Percentiles rank a stretch among this genome's conserved stretches.
Conservation (phyloP, 805 yeast species). For the Diddensiella caesifluorescens region DNA sequence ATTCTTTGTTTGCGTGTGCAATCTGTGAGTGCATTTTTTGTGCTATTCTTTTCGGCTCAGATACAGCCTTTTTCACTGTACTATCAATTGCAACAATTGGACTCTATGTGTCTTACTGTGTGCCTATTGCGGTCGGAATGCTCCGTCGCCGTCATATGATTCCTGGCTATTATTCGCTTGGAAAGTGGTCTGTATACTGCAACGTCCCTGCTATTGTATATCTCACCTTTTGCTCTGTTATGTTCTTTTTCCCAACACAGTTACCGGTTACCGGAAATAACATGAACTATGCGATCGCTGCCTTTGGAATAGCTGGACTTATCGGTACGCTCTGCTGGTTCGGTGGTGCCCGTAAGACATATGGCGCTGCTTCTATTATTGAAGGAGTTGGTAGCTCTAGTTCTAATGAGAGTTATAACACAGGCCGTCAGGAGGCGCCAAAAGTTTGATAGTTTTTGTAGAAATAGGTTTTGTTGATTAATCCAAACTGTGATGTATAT, state of each 20-base stretch:
- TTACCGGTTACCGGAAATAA: constrained; percentile 27
- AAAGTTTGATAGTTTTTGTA: too few species aligned
- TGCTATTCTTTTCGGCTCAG: constrained; percentile 15
- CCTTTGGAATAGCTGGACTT: constrained; percentile 9
- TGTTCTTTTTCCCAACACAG: constrained; percentile 27
- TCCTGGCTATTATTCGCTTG: constrained; percentile 13
- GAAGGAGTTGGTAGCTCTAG: too few species aligned
- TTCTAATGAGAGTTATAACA: too few species aligned
- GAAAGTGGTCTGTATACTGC: constrained; percentile 9
- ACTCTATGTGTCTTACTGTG: constrained; percentile 11
- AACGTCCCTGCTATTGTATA: constrained; percentile 21
- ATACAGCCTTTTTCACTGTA: constrained; percentile 15
- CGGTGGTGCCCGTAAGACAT: constrained; percentile 10
- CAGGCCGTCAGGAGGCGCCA: too few species aligned
- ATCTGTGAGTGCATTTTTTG: constrained; percentile 9
- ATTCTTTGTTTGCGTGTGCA: constrained; percentile 7
- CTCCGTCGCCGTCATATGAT: constrained; percentile 6
- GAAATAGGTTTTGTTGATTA: too few species aligned
- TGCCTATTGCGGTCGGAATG: constrained; percentile 12
- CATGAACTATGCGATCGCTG: constrained; percentile 28
- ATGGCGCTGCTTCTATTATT: too few species aligned
- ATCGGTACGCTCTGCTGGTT: constrained; percentile 12
- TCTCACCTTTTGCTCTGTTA: constrained; percentile 22
- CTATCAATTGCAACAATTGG: constrained; percentile 15
- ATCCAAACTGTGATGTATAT: too few species aligned